Percentiles rank a stretch among this genome's conserved stretches.
These are phyloP conservation scores for Dactylellina leptospora DNA, from an alignment of 2,329 filamentous ascomycete genomes.

Conservation along the genomic window DNA sequence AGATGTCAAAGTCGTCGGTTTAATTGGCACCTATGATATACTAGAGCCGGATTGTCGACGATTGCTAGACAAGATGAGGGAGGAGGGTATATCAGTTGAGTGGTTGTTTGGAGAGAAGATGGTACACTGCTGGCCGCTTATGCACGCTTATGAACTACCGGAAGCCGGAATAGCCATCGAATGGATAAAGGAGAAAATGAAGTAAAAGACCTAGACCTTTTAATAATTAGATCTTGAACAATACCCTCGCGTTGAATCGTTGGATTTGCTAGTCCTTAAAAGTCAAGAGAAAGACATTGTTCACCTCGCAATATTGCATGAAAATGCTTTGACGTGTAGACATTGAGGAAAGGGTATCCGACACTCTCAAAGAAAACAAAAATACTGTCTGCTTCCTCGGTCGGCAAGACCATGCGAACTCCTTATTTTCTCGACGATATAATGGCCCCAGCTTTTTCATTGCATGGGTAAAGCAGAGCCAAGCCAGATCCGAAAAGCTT, in stretches of 20 bases:
- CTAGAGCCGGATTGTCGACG: conserved; percentile 22
- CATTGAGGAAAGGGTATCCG: too few relatives aligned
- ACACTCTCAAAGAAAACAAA: too few relatives aligned
- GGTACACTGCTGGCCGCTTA: conserved; percentile 40
- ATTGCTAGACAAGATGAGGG: conserved; percentile 16
- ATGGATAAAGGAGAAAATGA: conserved; percentile 26
- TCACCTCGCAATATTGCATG: too few relatives aligned
- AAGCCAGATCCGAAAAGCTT: conserved; percentile 52
- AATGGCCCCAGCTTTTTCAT: neutral
- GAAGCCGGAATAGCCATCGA: neutral
- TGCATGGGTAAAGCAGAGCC: conserved; percentile 11
- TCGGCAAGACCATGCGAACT: conserved; percentile 20
- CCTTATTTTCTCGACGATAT: conserved; percentile 1
- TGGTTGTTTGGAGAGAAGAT: conserved; percentile 34
- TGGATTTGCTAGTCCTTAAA: too few relatives aligned
- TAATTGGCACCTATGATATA: conserved; percentile 28
- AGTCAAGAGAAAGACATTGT: too few relatives aligned
- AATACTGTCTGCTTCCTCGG: too few relatives aligned
- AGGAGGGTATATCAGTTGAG: conserved; percentile 9
- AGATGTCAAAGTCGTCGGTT: conserved; percentile 18
- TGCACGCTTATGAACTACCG: conserved; percentile 25
- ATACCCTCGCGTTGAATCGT: too few relatives aligned
- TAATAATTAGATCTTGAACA: too few relatives aligned
- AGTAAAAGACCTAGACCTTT: too few relatives aligned
- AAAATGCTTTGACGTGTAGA: too few relatives aligned